Base-by-base conservation (phyloP, 495 filamentous ascomycete genomes). In the Chaetomium fimeti region DNA sequence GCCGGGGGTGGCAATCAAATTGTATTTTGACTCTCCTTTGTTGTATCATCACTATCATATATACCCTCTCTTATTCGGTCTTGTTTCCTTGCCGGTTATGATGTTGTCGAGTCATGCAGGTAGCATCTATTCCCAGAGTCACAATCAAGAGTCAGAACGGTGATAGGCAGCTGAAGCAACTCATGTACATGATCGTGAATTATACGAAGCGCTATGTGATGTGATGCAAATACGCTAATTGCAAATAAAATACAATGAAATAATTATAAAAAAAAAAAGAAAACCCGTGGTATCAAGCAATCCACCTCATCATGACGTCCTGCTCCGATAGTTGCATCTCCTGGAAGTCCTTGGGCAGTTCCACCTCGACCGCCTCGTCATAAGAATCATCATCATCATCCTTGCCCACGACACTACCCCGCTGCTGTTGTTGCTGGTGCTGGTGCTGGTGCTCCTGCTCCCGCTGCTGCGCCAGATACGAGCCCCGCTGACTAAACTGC, bases 321-420 rank as follows among this genome's bases (percentile, higher is more conserved):
- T 55, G 18, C 15, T 57, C 55, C 13, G 60, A 53, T 54, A 70
- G 20, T 5, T 60, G 60, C 63, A 68, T 2, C 54, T 72, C 60
- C 53, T 62, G 66, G 15, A 72, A 7, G 7, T 65, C 63, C 45
- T 42, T 38, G 0, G 66, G 62, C 47, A 72, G 49, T 5, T 65
- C 69, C 22, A 69, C 66, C 59, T 71, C 68, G 8, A 72, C 60
- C n/a, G 65, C 59, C 12, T 61, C 68, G 42, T 71, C 66, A 54
- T 62, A 68, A 49, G 56, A 66, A 27, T 68, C 62, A 22, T 71
- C 66, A 20, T 62, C 65, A 3, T 65, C 63, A 16, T 60, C 57
- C 6, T 61, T 48, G 1, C 18, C 57, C 32, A 13, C 25, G 22
- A n/a, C 29, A 1, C 12, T 2, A 2, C 24, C 22, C 42, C 16